Conservation (phyloP, 2,329 filamentous ascomycete species). For the Chrysosporium keratinophilum region DNA sequence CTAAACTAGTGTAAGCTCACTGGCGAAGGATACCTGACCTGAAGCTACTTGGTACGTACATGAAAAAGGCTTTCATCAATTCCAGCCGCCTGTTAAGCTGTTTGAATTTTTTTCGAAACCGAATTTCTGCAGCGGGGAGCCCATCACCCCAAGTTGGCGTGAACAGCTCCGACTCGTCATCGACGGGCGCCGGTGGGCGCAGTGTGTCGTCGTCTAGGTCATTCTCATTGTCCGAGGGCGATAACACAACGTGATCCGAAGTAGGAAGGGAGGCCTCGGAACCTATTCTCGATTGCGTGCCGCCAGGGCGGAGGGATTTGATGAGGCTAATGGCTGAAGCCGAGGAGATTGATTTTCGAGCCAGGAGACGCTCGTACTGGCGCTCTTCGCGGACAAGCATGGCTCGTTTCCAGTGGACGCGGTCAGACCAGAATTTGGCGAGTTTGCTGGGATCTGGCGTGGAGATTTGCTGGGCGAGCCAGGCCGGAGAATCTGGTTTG, state of each 20-base stretch:
- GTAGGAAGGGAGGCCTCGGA: not conserved
- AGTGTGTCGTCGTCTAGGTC: not conserved
- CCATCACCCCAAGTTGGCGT: not conserved
- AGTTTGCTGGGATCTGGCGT: constrained; percentile 1
- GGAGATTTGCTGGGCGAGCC: constrained; percentile 10
- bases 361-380: constrained; percentile 3
- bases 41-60: not conserved
- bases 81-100: not conserved
- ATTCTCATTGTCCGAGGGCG: not conserved
- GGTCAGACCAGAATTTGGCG: constrained; percentile 12
- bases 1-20: too few species aligned
- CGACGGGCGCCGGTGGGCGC: not conserved
- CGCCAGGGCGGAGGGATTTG: not conserved
- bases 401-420: constrained; percentile 12
- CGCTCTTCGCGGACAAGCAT: constrained; percentile 11
- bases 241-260: not conserved
- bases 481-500: not conserved
- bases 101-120: not conserved
- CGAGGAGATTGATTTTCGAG: not conserved
- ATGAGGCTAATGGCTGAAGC: not conserved
- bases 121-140: not conserved
- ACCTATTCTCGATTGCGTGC: too few species aligned
- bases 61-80: not conserved
- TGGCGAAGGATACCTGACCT: too few species aligned
- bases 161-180: constrained; percentile 4